Evolutionary conservation across 2,329 filamentous ascomycete genomes (phyloP).

Genomic region (Plectosphaerella cucumerina): DNA sequence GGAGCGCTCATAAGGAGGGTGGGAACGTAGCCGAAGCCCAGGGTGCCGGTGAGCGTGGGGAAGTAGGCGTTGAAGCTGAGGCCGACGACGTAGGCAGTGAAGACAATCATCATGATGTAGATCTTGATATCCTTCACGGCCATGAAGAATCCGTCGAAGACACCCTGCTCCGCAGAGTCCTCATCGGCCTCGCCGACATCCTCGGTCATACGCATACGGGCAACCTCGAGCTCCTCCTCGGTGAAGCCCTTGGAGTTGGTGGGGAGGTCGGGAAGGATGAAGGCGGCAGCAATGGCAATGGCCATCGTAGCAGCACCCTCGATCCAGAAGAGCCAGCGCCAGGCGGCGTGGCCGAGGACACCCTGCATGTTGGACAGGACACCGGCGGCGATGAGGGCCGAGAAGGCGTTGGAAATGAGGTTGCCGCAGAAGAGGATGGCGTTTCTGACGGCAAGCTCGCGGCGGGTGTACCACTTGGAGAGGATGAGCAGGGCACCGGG

Average conservation of each 20-base stretch:
- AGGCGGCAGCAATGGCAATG: conserved; percentile 39
- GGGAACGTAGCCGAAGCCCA: conserved; percentile 47
- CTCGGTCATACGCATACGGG: conserved; percentile 51
- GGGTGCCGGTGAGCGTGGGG: conserved; percentile 46
- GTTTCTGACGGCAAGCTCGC: conserved; percentile 50
- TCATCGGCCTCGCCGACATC: conserved; percentile 53
- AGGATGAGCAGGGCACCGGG: conserved; percentile 61
- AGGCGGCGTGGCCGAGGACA: conserved; percentile 48
- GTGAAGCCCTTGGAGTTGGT: conserved; percentile 55
- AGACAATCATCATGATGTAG: conserved; percentile 59
- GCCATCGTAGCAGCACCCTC: conserved; percentile 32
- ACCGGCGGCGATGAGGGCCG: conserved; percentile 54
- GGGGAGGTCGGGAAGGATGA: conserved; percentile 51
- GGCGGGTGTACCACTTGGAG: conserved; percentile 63
- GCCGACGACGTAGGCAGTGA: conserved; percentile 57
- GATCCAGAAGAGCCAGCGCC: conserved; percentile 58
- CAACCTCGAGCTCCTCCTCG: conserved; percentile 51
- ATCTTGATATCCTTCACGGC: conserved; percentile 58
- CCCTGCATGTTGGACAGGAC: conserved; percentile 56
- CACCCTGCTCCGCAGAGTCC: conserved; percentile 44
- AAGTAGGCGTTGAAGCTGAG: conserved; percentile 57
- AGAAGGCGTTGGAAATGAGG: conserved; percentile 57
- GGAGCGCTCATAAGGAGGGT: conserved; percentile 53
- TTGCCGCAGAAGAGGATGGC: conserved; percentile 57
- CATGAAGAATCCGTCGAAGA: conserved; percentile 52